Evolutionary conservation across 305 asterid genomes (phyloP).

Genomic region (Rubia tinctorum): DNA sequence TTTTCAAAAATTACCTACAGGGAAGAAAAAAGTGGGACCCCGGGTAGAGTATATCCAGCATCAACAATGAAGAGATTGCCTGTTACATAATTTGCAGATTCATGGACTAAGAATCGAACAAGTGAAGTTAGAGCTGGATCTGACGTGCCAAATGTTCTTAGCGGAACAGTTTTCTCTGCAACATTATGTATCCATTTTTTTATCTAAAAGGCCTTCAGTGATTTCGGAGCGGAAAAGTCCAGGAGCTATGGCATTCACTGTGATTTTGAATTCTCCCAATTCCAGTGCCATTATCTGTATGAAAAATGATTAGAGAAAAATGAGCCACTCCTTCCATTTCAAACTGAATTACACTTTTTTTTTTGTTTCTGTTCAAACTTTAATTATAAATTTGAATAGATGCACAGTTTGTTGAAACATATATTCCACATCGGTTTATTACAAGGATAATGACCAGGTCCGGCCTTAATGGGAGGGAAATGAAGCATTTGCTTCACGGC

Average conservation of each 20-base stretch:
- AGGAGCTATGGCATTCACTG: conserved; percentile 47
- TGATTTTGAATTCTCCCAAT: conserved; percentile 37
- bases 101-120: conserved; percentile 40
- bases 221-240: conserved; percentile 51
- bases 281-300: conserved; percentile 44
- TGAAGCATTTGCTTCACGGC: too few relatives aligned
- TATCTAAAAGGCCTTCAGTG: conserved; percentile 29
- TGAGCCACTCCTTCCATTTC: too few relatives aligned
- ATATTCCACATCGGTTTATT: too few relatives aligned
- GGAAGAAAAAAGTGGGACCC: conserved; percentile 28
- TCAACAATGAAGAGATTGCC: conserved; percentile 41
- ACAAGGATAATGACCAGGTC: too few relatives aligned
- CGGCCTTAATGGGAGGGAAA: too few relatives aligned
- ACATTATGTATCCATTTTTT: conserved; percentile 28
- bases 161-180: conserved; percentile 18
- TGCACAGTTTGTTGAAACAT: too few relatives aligned
- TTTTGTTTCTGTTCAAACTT: too few relatives aligned
- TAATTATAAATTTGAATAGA: too few relatives aligned
- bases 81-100: conserved; percentile 35
- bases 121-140: conserved; percentile 46
- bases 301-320: too few relatives aligned
- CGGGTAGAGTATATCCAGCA: conserved; percentile 30
- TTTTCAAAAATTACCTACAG: not conserved
- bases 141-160: conserved; percentile 21
- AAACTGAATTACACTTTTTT: too few relatives aligned